These are phyloP conservation scores for Vaccinium macrocarpon DNA, from an alignment of 148 eudicot species.

Conservation along the genomic window DNA sequence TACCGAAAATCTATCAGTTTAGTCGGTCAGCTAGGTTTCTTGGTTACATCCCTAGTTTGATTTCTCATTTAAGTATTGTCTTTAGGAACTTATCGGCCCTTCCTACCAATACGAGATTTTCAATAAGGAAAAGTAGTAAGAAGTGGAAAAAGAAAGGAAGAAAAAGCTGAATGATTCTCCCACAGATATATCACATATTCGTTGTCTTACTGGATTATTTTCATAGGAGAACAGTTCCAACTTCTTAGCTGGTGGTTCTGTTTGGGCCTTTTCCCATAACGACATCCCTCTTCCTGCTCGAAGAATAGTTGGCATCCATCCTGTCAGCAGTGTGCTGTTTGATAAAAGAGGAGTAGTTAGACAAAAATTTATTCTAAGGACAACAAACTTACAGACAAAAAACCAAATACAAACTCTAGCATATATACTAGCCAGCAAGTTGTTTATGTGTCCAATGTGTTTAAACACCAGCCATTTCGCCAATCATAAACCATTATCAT, in stretches of 20 bases:
- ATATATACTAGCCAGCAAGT: not conserved
- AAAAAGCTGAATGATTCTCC: not conserved
- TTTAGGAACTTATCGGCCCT: not conserved
- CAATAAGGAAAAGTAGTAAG: not conserved
- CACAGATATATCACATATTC: not conserved
- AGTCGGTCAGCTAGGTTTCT: not conserved
- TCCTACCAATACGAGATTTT: not conserved
- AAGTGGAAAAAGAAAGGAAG: not conserved
- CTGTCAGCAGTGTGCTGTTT: constrained; percentile 50
- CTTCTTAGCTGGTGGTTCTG: constrained; percentile 36
- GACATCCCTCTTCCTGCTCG: constrained; percentile 67
- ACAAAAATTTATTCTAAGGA: not conserved
- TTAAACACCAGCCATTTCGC: not conserved
- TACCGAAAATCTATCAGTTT: too few species aligned
- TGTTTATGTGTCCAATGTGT: not conserved
- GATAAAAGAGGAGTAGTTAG: constrained; percentile 12
- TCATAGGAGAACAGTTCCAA: constrained; percentile 56
- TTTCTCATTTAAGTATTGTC: not conserved
- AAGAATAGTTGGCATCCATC: constrained; percentile 63
- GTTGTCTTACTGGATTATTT: constrained; percentile 48
- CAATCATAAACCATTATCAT: not conserved
- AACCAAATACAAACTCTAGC: not conserved
- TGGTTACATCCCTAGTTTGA: not conserved
- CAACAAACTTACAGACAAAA: not conserved
- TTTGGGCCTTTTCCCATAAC: constrained; percentile 45